Conservation (phyloP, 2,329 filamentous ascomycete genomes). For the Pseudogymnoascus destructans region DNA sequence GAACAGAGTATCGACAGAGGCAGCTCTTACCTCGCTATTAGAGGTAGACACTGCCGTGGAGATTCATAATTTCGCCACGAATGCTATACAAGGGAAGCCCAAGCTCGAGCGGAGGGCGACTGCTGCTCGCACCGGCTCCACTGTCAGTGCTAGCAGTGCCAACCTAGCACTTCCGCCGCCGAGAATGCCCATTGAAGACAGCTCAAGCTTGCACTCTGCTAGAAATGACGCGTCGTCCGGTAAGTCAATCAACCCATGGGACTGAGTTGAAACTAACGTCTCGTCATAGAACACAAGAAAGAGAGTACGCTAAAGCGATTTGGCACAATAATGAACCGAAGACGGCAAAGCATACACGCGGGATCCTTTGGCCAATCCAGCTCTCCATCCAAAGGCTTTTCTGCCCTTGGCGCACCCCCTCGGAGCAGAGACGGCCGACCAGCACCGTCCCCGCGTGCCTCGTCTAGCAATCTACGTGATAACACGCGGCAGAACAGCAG, state of each 20-base stretch:
- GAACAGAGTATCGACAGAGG: constrained; percentile 59
- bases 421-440: constrained; percentile 47
- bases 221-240: constrained; percentile 13
- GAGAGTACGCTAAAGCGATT: constrained; percentile 42
- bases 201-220: constrained; percentile 19
- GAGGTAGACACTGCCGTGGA: constrained; percentile 81
- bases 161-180: constrained; percentile 20
- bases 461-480: constrained; percentile 45
- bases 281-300: constrained; percentile 37
- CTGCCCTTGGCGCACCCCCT: constrained; percentile 44
- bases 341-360: constrained; percentile 53
- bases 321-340: constrained; percentile 54
- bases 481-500: constrained; percentile 31
- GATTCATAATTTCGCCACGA: constrained; percentile 56
- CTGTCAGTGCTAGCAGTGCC: constrained; percentile 8
- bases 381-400: constrained; percentile 40
- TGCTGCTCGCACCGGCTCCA: constrained; percentile 18
- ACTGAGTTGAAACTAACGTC: constrained; percentile 22
- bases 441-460: constrained; percentile 40
- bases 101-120: constrained; percentile 22
- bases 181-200: constrained; percentile 16
- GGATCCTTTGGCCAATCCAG: constrained; percentile 41
- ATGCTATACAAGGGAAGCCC: constrained; percentile 27
- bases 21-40: constrained; percentile 67
- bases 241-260: constrained; percentile 21